Percentiles rank a stretch among this genome's conserved stretches.
Evolutionary conservation across 2,329 filamentous ascomycete species (phyloP).

Genomic region (Pestalotiopsis sp.): DNA sequence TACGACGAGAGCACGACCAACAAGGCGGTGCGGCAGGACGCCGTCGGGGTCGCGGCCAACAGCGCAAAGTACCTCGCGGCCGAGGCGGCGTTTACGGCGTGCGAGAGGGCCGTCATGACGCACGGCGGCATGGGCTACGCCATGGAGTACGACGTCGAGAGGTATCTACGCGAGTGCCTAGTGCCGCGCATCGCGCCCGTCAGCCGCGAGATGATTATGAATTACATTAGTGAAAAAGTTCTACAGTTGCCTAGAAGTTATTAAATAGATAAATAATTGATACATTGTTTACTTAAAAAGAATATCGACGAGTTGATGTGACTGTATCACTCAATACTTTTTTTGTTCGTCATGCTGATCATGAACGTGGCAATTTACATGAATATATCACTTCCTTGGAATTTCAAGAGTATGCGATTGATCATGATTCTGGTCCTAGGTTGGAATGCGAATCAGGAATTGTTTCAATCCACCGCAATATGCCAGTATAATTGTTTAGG

Average conservation of each 20-base stretch:
- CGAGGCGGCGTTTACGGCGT: constrained; percentile 65
- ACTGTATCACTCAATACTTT: not conserved
- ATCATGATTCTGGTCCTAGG: too few relatives aligned
- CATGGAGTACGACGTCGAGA: constrained; percentile 66
- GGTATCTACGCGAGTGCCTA: constrained; percentile 66
- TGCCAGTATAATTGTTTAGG: not conserved
- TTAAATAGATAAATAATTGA: not conserved
- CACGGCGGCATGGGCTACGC: constrained; percentile 70
- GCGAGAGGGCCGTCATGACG: constrained; percentile 61
- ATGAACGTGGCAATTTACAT: too few relatives aligned
- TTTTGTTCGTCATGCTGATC: too few relatives aligned
- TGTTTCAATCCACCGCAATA: not conserved
- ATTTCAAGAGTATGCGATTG: too few relatives aligned
- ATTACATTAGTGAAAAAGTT: constrained; percentile 71
- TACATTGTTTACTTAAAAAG: too few relatives aligned
- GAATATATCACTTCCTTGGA: too few relatives aligned
- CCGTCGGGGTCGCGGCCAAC: constrained; percentile 67
- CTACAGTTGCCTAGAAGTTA: constrained; percentile 68
- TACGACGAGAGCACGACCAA: constrained; percentile 60
- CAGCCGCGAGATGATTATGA: constrained; percentile 75
- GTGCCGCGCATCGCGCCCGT: constrained; percentile 68
- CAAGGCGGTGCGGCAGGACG: constrained; percentile 51
- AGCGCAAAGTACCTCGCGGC: constrained; percentile 73
- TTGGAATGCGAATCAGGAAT: too few relatives aligned
- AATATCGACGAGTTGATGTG: not conserved